Evolutionary conservation across 495 filamentous ascomycete genomes (phyloP), one percentile per base, ranked within the genome.

Genomic region (Chlorociboria aeruginascens): DNA sequence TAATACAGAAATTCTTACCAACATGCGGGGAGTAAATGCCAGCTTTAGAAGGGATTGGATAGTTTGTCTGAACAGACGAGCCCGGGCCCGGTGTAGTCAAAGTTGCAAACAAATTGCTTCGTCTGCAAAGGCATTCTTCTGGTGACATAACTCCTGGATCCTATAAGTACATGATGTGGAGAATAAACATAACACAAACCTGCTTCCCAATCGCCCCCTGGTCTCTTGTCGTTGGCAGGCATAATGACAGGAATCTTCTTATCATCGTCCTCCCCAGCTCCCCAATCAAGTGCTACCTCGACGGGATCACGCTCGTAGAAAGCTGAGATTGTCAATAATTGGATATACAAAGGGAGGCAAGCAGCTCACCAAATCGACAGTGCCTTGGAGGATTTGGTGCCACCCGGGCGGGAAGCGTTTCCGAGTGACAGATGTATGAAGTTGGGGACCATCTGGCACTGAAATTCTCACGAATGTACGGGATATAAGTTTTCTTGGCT

Each of bases 191-290:
- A 13, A 46, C 11, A 37, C 14, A 73, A 68, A 25, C 80, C 81
- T 6, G 79, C 82, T 53, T 86, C 82, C 83, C 83, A 88, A 49
- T 86, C 83, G 2, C 83, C 83, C 0, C 83, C 83, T 1, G 83
- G 67, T 30, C 82, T 70, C 52, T 79, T 83, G 56, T 88, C 83
- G 58, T 86, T 81, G 9, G 83, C 83, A 42, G 79, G 76, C 55
- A 82, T 86, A 48, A 88, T 76, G 32, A 87, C 78, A 6, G 83
- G 78, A 45, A 88, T 74, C 4, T 25, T 25, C 20, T 25, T 25
- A 43, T 48, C 36, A 47, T 50, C 50, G 8, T 59, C 35, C 6
- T 54, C 45, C 12, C 48, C 48, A 16, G 48, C 37, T 16, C 51
- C 70, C 81, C 81, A 86, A 47, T 72, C 68, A 42, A 85, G 57